phyloP scores from a whole-genome alignment of 495 filamentous ascomycete genomes.

The Thermochaetoides thermophila region DNA sequence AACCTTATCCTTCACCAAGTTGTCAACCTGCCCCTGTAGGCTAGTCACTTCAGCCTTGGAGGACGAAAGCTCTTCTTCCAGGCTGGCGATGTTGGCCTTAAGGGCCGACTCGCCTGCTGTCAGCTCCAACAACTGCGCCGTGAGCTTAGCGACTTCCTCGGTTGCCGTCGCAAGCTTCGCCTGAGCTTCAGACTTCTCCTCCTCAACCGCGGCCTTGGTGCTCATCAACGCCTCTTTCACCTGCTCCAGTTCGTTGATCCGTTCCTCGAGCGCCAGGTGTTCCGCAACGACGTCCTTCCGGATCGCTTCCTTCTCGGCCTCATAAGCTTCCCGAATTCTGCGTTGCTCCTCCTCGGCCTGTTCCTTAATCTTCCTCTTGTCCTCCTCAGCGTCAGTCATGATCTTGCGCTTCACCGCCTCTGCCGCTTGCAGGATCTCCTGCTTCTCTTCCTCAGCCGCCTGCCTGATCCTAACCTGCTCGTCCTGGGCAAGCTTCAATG shows the following conservation, averaged over 20 bases:
- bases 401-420: constrained; percentile 15
- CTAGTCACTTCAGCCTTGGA: constrained; percentile 8
- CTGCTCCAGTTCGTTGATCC: constrained; percentile 22
- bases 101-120: constrained; percentile 12
- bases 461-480: constrained; percentile 8
- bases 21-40: constrained; percentile 17
- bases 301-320: constrained; percentile 12
- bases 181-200: constrained; percentile 22
- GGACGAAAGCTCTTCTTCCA: constrained; percentile 12
- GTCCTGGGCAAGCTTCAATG: constrained; percentile 13
- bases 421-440: constrained; percentile 6
- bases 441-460: constrained; percentile 10
- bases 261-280: constrained; percentile 7
- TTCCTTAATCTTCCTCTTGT: constrained; percentile 5
- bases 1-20: constrained; percentile 22
- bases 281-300: constrained; percentile 11
- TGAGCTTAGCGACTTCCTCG: constrained; percentile 13
- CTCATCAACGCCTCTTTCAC: constrained; percentile 21
- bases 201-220: constrained; percentile 16
- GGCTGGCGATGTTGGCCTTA: constrained; percentile 7
- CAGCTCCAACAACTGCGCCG: constrained; percentile 9
- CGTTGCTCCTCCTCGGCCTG: constrained; percentile 3
- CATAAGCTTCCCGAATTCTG: constrained; percentile 3
- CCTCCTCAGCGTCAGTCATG: constrained; percentile 6
- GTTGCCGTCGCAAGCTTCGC: constrained; percentile 12